Conservation (phyloP, 805 yeast species). For the Debaryomyces prosopidis region DNA sequence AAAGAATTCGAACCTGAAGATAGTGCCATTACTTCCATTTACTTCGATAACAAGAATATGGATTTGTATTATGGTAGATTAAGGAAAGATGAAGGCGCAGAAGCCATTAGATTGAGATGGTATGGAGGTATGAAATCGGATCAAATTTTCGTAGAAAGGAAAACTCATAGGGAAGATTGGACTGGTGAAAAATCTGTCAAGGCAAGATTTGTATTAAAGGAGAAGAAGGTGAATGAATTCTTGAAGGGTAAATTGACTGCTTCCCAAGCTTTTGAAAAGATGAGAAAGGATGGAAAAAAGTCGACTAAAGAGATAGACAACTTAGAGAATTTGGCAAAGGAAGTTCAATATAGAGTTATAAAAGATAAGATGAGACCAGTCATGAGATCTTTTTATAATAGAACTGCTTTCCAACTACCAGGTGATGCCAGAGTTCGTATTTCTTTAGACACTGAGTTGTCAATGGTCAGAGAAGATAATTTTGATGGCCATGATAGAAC, state of each 20-base stretch:
- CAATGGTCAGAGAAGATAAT: slow-evolving; percentile 98
- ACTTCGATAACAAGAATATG: slow-evolving; percentile 86
- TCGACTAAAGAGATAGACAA: slow-evolving; percentile 84
- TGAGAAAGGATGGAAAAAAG: slow-evolving; percentile 90
- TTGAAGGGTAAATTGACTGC: slow-evolving; percentile 84
- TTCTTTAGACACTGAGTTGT: slow-evolving; percentile 91
- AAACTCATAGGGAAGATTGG: slow-evolving; percentile 99
- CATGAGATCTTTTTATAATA: slow-evolving; percentile 91
- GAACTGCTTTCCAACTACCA: slow-evolving; percentile 98
- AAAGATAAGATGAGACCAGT: slow-evolving; percentile 89
- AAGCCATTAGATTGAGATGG: slow-evolving; percentile 97
- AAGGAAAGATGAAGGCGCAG: slow-evolving; percentile 97
- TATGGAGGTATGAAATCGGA: slow-evolving; percentile 97
- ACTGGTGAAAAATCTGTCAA: slow-evolving; percentile 99
- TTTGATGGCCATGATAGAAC: slow-evolving; percentile 93
- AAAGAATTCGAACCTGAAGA: slow-evolving; percentile 95
- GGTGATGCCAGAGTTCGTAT: slow-evolving; percentile 99
- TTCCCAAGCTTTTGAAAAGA: slow-evolving; percentile 85
- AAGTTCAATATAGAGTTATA: slow-evolving; percentile 86
- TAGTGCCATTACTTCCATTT: slow-evolving; percentile 94
- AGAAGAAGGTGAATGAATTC: slow-evolving; percentile 84
- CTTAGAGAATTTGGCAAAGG: slow-evolving; percentile 88
- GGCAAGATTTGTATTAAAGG: slow-evolving; percentile 92
- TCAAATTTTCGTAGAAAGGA: slow-evolving; percentile 91
- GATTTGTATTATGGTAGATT: slow-evolving; percentile 93